These are phyloP conservation scores for Alternaria dauci DNA, from an alignment of 2,329 filamentous ascomycete genomes.

Conservation along the genomic window DNA sequence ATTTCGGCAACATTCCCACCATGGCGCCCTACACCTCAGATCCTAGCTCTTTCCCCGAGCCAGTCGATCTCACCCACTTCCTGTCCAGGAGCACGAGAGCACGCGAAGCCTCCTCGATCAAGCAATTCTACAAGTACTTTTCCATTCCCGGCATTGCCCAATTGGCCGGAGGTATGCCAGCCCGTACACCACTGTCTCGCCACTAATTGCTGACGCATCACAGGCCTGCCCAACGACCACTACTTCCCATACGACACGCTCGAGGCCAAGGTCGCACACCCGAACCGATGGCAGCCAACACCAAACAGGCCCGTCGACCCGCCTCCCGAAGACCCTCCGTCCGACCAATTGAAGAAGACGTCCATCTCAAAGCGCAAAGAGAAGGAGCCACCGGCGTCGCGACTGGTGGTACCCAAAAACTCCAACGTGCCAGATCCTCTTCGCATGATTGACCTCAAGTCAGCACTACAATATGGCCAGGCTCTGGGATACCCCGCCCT, in stretches of 20 bases:
- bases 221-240: constrained; percentile 79
- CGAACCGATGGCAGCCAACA: constrained; percentile 76
- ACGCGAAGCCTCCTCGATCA: constrained; percentile 72
- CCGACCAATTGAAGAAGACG: constrained; percentile 43
- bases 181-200: not conserved
- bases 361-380: constrained; percentile 31
- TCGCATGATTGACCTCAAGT: constrained; percentile 79
- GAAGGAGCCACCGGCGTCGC: constrained; percentile 49
- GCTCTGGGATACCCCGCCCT: constrained; percentile 83
- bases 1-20: not conserved
- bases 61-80: constrained; percentile 81
- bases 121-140: constrained; percentile 88
- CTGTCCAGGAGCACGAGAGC: constrained; percentile 74
- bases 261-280: constrained; percentile 78
- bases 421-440: constrained; percentile 65
- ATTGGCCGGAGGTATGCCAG: constrained; percentile 63
- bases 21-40: constrained; percentile 40
- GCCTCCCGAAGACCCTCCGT: constrained; percentile 37
- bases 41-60: constrained; percentile 54
- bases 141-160: constrained; percentile 68
- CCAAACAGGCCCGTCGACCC: constrained; percentile 67
- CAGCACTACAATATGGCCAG: constrained; percentile 87
- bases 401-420: constrained; percentile 76
- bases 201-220: constrained; percentile 22
- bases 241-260: constrained; percentile 94